Evolutionary conservation across 169 alveolate genomes (phyloP).

Genomic region (Eimeria sp.): DNA sequence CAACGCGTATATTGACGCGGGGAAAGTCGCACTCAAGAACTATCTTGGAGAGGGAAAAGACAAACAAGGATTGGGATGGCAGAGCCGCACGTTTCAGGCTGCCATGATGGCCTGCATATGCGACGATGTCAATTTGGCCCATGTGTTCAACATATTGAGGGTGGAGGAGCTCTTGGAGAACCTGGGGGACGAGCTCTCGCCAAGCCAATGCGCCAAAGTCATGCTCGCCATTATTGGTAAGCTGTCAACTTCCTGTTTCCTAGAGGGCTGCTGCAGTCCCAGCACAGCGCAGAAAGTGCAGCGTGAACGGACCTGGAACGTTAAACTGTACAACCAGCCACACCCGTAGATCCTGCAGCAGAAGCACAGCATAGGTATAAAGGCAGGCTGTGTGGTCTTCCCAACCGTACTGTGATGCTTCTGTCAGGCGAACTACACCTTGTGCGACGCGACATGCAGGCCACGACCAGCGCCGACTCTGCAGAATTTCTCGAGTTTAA

Average conservation of each 20-base stretch:
- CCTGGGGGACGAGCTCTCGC: slow-evolving; percentile 49
- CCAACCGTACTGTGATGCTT: neutral
- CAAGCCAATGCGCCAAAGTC: slow-evolving; percentile 44
- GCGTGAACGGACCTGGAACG: neutral
- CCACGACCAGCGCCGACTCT: slow-evolving; percentile 31
- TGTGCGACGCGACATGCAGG: slow-evolving; percentile 66
- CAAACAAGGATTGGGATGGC: slow-evolving; percentile 62
- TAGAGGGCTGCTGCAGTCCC: neutral
- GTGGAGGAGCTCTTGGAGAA: slow-evolving; percentile 77
- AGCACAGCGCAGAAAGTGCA: neutral
- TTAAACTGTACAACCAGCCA: neutral
- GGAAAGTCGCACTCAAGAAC: slow-evolving; percentile 35
- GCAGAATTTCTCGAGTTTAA: slow-evolving; percentile 65
- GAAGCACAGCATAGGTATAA: neutral
- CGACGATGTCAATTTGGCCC: slow-evolving; percentile 77
- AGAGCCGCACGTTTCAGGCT: slow-evolving; percentile 60
- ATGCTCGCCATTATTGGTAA: slow-evolving; percentile 72
- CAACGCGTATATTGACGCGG: slow-evolving; percentile 45
- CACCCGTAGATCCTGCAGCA: neutral
- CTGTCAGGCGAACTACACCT: slow-evolving; percentile 67
- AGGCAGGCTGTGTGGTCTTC: neutral
- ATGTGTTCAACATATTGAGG: slow-evolving; percentile 51
- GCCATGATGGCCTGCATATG: slow-evolving; percentile 67
- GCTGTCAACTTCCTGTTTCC: neutral
- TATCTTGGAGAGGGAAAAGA: slow-evolving; percentile 60